Evolutionary conservation across 1,139 yeast genomes (phyloP).

Genomic region (Pichia norvegensis): DNA sequence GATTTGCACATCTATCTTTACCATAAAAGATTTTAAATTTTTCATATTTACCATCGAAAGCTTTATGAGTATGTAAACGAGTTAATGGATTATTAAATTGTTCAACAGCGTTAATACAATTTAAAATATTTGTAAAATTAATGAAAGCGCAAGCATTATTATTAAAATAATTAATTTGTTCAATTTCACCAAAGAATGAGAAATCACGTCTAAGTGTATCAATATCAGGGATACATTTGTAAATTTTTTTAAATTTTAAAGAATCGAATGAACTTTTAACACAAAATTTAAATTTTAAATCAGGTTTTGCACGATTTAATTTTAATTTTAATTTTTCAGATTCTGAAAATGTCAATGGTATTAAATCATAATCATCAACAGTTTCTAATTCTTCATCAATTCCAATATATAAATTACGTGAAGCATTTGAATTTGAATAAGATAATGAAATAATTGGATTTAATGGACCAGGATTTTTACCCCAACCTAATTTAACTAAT

Average conservation of each 20-base stretch:
- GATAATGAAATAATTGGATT: conserved; percentile 61
- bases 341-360: conserved; percentile 1
- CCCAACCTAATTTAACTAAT: conserved; percentile 90
- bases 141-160: conserved; percentile 90
- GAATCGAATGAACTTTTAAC: not conserved
- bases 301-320: not conserved
- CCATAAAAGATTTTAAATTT: conserved; percentile 73
- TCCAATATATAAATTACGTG: conserved; percentile 87
- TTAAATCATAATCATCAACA: conserved; percentile 8
- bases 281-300: not conserved
- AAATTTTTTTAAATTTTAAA: conserved; percentile 4
- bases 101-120: conserved; percentile 79
- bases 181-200: conserved; percentile 81
- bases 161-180: conserved; percentile 78
- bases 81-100: conserved; percentile 43
- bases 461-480: conserved; percentile 86
- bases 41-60: conserved; percentile 30
- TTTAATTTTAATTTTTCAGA: not conserved
- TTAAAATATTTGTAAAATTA: conserved; percentile 79
- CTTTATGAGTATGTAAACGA: conserved; percentile 29
- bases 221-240: conserved; percentile 39
- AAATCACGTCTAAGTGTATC: conserved; percentile 61
- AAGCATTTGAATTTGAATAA: conserved; percentile 86
- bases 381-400: conserved; percentile 38
- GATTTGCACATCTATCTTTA: conserved; percentile 89